Evolutionary conservation across 495 filamentous ascomycete species (phyloP), one percentile per base, ranked within the genome.

Genomic region (Sordaria brevicollis): DNA sequence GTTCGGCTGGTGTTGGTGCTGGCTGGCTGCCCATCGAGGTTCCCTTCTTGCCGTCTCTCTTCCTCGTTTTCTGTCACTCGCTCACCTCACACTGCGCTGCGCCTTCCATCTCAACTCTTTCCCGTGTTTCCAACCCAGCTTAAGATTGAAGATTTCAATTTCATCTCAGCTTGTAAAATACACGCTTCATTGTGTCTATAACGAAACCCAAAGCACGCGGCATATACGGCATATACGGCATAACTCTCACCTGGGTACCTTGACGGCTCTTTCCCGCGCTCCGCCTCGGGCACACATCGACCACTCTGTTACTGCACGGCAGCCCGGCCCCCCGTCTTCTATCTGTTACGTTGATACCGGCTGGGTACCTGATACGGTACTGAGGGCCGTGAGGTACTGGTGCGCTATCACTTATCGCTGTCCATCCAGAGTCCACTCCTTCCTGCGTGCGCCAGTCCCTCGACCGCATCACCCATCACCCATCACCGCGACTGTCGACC

Each of bases 11-110:
- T n/a, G n/a, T n/a, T n/a, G 49, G 25, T 7, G 13, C 49, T 62
- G 49, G 49, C 49, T 57, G 21, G 10, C 49, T 57, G 49, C 21
- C 29, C 69, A 21, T 67, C 35, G 57, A 25, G 69, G 49, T 71
- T 57, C 66, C 36, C 41, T 68, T 37, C 43, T 39, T 67, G 66
- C 70, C 54, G 62, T 35, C 66, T 31, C 35, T 39, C 17, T n/a
- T 65, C 68, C 71, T 68, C 34, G 35, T 72, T 71, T 74, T 70
- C 71, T 73, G 71, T 70, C 71, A 69, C 62, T 67, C 62, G 35
- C 71, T n/a, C n/a, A n/a, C n/a, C n/a, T n/a, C n/a, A n/a, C n/a
- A n/a, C n/a, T n/a, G n/a, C n/a, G n/a, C n/a, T n/a, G n/a, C n/a
- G n/a, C n/a, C n/a, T 69, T 67, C 49, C 66, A 68, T 66, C 71